phyloP scores from a whole-genome alignment of 208 protist species.

The Acanthamoeba castellanii region DNA sequence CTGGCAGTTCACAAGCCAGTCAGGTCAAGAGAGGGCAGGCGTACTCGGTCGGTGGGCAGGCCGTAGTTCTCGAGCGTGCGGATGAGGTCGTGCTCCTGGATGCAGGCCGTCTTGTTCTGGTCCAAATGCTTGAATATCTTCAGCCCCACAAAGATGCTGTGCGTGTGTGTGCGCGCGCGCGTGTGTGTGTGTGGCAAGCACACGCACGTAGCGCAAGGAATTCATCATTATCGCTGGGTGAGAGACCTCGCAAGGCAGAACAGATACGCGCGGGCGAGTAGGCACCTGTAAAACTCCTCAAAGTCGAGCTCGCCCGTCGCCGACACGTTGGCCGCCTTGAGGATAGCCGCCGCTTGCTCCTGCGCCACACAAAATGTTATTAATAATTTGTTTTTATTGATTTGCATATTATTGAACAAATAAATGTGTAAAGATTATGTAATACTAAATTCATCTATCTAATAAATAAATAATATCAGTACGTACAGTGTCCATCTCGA shows the following conservation, averaged over 20 bases:
- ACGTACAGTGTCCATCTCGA: not conserved
- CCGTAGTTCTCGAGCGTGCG: not conserved
- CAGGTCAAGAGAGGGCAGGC: not conserved
- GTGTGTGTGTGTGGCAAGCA: not conserved
- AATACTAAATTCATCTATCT: no score
- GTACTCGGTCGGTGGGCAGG: not conserved
- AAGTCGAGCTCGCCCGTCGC: not conserved
- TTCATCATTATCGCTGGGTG: no score
- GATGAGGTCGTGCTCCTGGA: conserved; percentile 8
- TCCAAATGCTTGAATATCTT: conserved; percentile 30
- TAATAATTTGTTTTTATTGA: not conserved
- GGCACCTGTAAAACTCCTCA: conserved; percentile 56
- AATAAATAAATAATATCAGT: no score
- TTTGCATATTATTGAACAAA: no score
- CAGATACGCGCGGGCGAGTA: not conserved
- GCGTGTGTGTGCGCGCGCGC: not conserved
- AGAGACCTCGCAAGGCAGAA: not conserved
- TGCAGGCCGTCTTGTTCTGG: not conserved
- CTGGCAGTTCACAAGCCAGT: not conserved
- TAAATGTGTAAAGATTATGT: no score
- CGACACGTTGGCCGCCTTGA: not conserved
- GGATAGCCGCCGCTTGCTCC: not conserved
- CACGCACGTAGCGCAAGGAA: no score
- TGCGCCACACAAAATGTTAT: not conserved
- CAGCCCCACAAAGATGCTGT: conserved; percentile 4